Evolutionary conservation across 768 basidiomycete species (phyloP).

Genomic region (Kondoa malvinella): DNA sequence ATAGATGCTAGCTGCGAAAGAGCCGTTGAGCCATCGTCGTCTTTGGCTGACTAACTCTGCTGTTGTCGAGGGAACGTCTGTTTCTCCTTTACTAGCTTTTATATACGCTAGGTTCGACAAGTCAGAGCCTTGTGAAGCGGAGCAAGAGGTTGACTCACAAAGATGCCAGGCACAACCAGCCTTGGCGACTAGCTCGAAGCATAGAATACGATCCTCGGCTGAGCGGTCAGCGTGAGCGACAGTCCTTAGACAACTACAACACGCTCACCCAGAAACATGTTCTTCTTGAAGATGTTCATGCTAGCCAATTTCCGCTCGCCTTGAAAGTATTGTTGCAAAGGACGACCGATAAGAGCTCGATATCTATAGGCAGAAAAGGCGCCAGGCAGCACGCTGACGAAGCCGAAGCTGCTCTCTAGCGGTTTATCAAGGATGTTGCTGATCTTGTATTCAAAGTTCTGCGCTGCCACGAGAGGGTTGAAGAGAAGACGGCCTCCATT

Average conservation of each 20-base stretch:
- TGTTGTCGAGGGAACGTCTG: conserved; percentile 35
- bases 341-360: conserved; percentile 74
- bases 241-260: background rate
- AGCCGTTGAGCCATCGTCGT: conserved; percentile 90
- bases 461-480: conserved; percentile 81
- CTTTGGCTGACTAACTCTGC: conserved; percentile 59
- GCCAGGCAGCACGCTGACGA: conserved; percentile 38
- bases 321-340: conserved; percentile 40
- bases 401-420: conserved; percentile 85
- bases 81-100: conserved; percentile 54
- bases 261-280: conserved; percentile 50
- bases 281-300: conserved; percentile 19
- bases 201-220: conserved; percentile 50
- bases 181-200: conserved; percentile 92
- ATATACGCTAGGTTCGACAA: conserved; percentile 61
- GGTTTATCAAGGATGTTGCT: conserved; percentile 94
- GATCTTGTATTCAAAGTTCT: conserved; percentile 55
- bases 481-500: conserved; percentile 76
- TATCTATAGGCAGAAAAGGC: conserved; percentile 44
- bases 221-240: background rate
- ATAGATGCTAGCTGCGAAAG: conserved; percentile 52
- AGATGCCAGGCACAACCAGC: conserved; percentile 29
- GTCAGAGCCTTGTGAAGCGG: background rate
- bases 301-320: conserved; percentile 23
- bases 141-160: background rate